Evolutionary conservation across 208 protist genomes (phyloP).

Genomic region (Blechomonas ayalai): DNA sequence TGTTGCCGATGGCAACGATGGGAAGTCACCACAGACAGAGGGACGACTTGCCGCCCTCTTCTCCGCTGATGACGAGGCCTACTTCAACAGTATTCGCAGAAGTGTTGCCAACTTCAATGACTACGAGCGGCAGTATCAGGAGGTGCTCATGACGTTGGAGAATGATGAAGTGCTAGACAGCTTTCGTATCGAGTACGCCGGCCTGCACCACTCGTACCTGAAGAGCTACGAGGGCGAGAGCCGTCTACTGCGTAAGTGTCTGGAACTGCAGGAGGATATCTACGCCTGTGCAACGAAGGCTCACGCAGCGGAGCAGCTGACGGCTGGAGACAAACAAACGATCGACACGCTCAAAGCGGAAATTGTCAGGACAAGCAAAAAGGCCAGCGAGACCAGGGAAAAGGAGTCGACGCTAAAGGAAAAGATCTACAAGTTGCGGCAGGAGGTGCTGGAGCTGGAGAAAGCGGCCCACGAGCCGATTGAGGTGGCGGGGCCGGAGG

Average conservation of each 20-base stretch:
- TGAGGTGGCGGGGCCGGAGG: constrained; percentile 90
- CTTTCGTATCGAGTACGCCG: constrained; percentile 96
- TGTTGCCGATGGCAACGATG: too few species aligned
- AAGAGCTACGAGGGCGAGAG: constrained; percentile 97
- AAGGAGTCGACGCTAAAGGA: constrained; percentile 93
- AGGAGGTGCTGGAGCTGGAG: constrained; percentile 91
- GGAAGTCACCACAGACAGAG: too few species aligned
- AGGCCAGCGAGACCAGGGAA: constrained; percentile 86
- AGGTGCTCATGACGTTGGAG: constrained; percentile 90
- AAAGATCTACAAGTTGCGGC: constrained; percentile 90
- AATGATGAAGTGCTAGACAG: constrained; percentile 92
- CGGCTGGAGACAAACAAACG: constrained; percentile 92
- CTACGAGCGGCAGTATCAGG: constrained; percentile 93
- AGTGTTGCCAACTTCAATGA: constrained; percentile 80
- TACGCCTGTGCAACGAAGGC: constrained; percentile 93
- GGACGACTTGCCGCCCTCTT: constrained; percentile 14
- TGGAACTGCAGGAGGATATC: constrained; percentile 94
- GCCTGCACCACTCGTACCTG: constrained; percentile 94
- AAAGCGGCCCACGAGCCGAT: constrained; percentile 81
- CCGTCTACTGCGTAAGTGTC: constrained; percentile 93
- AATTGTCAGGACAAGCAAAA: constrained; percentile 93
- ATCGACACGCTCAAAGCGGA: constrained; percentile 91
- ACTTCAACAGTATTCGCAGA: constrained; percentile 42
- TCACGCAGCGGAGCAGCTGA: constrained; percentile 89
- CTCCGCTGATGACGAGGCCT: constrained; percentile 17